Evolutionary conservation across 2,329 filamentous ascomycete species (phyloP), one percentile per base, ranked within the genome.

Genomic region (Arthrobotrys sinensis): DNA sequence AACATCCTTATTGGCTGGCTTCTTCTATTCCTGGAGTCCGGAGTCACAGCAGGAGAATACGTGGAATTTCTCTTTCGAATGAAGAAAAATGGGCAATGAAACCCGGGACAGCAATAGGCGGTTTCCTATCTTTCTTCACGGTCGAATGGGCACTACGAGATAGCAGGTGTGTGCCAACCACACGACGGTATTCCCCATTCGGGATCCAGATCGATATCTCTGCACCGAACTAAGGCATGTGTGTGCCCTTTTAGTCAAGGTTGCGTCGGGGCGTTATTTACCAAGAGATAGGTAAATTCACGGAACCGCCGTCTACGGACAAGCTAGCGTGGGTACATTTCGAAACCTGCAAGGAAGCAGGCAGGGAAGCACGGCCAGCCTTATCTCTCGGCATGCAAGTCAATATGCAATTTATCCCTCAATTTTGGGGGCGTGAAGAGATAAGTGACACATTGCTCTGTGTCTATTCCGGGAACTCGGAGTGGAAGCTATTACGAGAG

Each of bases 401-500:
- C n/a, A 72, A 64, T 43, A 46, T 68, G 69, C 62, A 48, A 57
- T 40, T 60, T 60, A 60, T 60, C 46, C 68, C 68, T 62, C 24
- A 50, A 45, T 32, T 38, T 64, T 64, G 68, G 68, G 68, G 57
- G 55, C 38, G 38, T 60, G 28, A 53, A 52, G 55, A 73, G 60
- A 73, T 73, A 73, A 73, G 40, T 73, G 64, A 73, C 69, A 73
- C 69, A 73, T 73, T 73, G 50, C 69, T 43, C 43, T 73, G 64
- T 66, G 52, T 63, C 64, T 73, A 73, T 73, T 73, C 69, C 62
- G 48, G 69, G 69, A 57, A 73, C 64, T 43, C 50, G 67, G 62
- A 78, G 50, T 67, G 62, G 75, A 78, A 66, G 66, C 75, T 57
- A 78, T 78, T 78, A 78, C 75, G 75, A 78, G 75, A 78, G 50